Evolutionary conservation across 2,329 filamentous ascomycete species (phyloP).

Genomic region (Fusarium sp.): DNA sequence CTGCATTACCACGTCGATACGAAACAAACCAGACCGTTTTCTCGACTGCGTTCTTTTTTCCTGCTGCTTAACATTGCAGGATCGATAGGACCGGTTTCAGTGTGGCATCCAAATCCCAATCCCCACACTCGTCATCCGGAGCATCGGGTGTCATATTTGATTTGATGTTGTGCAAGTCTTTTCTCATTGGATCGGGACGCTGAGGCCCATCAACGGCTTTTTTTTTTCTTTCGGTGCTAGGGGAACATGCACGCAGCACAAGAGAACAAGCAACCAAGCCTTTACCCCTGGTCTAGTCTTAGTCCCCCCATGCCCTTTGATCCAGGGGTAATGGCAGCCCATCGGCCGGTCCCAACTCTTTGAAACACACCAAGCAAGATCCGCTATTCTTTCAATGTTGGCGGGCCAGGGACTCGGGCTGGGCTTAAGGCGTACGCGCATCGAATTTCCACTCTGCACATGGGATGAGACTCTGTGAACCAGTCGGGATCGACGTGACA

Average conservation of each 20-base stretch:
- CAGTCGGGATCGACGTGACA: slow-evolving; percentile 12
- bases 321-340: neutral
- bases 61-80: slow-evolving; percentile 30
- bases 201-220: slow-evolving; percentile 24
- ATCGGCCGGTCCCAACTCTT: slow-evolving; percentile 21
- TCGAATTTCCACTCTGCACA: slow-evolving; percentile 24
- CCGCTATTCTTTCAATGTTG: slow-evolving; percentile 26
- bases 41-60: neutral
- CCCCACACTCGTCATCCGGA: slow-evolving; percentile 30
- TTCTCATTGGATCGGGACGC: slow-evolving; percentile 23
- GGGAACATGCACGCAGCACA: neutral
- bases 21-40: slow-evolving; percentile 26
- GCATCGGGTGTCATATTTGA: slow-evolving; percentile 16
- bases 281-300: slow-evolving; percentile 30
- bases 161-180: neutral
- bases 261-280: slow-evolving; percentile 1
- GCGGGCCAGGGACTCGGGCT: neutral
- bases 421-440: slow-evolving; percentile 19
- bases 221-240: neutral
- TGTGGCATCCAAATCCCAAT: slow-evolving; percentile 26
- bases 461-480: neutral
- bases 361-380: slow-evolving; percentile 28
- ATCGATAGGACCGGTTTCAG: slow-evolving; percentile 29
- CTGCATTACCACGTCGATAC: slow-evolving; percentile 13
- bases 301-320: slow-evolving; percentile 17